phyloP scores from a whole-genome alignment of 1,284 basidiomycete genomes.

The Heterobasidion parviporum region DNA sequence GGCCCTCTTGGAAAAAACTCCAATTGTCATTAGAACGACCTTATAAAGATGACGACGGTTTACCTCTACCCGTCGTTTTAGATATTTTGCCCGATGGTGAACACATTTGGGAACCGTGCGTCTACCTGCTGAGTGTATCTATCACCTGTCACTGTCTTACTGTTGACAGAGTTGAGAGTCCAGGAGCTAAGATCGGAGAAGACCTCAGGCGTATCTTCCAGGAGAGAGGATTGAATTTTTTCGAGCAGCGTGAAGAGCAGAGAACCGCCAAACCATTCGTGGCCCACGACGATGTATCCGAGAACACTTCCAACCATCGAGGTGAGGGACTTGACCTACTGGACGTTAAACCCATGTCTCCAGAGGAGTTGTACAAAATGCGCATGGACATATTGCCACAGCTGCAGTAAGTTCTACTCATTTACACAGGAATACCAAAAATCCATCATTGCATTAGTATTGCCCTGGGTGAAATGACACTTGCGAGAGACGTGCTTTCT shows the following conservation, averaged over 20 bases:
- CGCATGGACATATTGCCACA: conserved; percentile 60
- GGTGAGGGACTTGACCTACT: conserved; percentile 14
- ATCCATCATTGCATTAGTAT: conserved; percentile 34
- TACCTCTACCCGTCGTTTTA: conserved; percentile 48
- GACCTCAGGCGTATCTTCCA: conserved; percentile 61
- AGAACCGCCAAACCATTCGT: conserved; percentile 8
- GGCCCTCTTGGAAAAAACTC: conserved; percentile 43
- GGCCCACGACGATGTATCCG: conserved; percentile 13
- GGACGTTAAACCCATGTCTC: conserved; percentile 43
- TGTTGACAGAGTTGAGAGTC: conserved; percentile 39
- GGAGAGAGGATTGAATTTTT: conserved; percentile 69
- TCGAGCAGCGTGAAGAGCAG: conserved; percentile 42
- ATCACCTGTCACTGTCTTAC: neutral
- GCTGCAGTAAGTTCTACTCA: conserved; percentile 43
- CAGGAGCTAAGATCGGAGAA: conserved; percentile 45
- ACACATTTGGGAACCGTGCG: conserved; percentile 62
- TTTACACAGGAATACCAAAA: too few relatives aligned
- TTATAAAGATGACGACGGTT: conserved; percentile 67
- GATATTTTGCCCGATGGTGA: conserved; percentile 68
- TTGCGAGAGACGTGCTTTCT: conserved; percentile 59
- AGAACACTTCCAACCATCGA: conserved; percentile 16
- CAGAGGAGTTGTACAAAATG: conserved; percentile 69
- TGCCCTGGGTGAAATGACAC: conserved; percentile 69
- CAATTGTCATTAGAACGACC: conserved; percentile 66
- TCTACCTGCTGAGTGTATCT: neutral